A percentile compares a stretch with the other conserved stretches of the same genome.
These are phyloP conservation scores for Senna tora DNA, from an alignment of 306 rosid genomes.

Conservation along the genomic window DNA sequence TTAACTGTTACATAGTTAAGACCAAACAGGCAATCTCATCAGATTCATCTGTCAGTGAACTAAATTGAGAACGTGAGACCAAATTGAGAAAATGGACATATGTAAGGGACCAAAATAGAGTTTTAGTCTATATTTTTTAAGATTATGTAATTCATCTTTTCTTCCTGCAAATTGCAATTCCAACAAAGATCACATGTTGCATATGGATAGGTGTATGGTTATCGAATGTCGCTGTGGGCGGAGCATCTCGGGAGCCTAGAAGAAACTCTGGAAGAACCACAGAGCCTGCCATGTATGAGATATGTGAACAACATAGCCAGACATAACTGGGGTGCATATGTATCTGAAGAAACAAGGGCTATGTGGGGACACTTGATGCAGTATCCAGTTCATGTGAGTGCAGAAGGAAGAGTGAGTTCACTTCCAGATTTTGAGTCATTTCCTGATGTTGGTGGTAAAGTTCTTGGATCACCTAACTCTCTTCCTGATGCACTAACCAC, in stretches of 20 bases:
- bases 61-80: too few species aligned
- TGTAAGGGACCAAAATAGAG: too few species aligned
- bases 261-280: conserved; percentile 43
- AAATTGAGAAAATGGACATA: too few species aligned
- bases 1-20: too few species aligned
- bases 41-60: too few species aligned
- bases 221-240: conserved; percentile 59
- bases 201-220: conserved; percentile 52
- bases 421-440: conserved; percentile 41
- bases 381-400: conserved; percentile 46
- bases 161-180: background rate
- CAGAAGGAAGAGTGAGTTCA: conserved; percentile 44
- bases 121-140: too few species aligned
- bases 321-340: conserved; percentile 48
- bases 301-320: conserved; percentile 40
- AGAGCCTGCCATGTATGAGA: conserved; percentile 44
- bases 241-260: conserved; percentile 52
- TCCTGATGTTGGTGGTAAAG: conserved; percentile 60
- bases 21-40: too few species aligned
- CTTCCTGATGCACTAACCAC: conserved; percentile 55
- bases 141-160: background rate
- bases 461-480: conserved; percentile 50
- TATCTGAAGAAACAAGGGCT: conserved; percentile 39
- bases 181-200: background rate
- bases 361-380: conserved; percentile 54